Conservation (phyloP, 2,329 filamentous ascomycete species). For the Alternaria ethzedia region DNA sequence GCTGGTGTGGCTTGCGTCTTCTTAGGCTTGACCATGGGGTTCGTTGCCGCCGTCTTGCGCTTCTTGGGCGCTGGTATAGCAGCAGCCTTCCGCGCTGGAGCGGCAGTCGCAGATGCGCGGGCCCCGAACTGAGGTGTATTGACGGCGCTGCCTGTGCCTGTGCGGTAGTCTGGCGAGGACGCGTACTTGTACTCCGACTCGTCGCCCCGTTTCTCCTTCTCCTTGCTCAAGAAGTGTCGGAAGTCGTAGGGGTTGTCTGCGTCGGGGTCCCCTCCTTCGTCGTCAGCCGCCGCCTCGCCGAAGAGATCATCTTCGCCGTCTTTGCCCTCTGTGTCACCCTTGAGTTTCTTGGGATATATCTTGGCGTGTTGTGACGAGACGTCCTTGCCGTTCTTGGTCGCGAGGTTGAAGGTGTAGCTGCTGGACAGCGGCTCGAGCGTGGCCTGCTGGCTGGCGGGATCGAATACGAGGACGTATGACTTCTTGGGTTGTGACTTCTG, state of each 20-base stretch:
- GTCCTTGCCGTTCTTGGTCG: conserved; percentile 69
- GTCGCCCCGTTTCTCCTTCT: conserved; percentile 40
- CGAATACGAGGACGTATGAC: conserved; percentile 70
- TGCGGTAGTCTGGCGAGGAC: conserved; percentile 38
- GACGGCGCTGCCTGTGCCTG: conserved; percentile 36
- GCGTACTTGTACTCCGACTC: conserved; percentile 38
- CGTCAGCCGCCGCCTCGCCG: conserved; percentile 33
- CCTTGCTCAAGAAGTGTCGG: conserved; percentile 52
- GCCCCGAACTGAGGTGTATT: conserved; percentile 39
- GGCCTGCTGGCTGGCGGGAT: conserved; percentile 75
- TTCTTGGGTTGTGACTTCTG: conserved; percentile 39
- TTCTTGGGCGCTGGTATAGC: conserved; percentile 33
- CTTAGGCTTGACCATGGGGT: conserved; percentile 31
- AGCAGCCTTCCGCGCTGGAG: conserved; percentile 17
- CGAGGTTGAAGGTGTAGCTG: conserved; percentile 87
- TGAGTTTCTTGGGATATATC: conserved; percentile 54
- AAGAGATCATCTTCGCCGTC: conserved; percentile 40
- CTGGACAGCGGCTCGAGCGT: conserved; percentile 81
- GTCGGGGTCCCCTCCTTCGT: conserved; percentile 49
- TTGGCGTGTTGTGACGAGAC: conserved; percentile 73
- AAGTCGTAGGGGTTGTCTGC: conserved; percentile 57
- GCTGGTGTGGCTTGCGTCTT: conserved; percentile 33
- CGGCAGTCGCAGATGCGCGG: conserved; percentile 19
- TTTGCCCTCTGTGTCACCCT: conserved; percentile 30
- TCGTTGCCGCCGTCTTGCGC: conserved; percentile 32